phyloP scores from a whole-genome alignment of 169 alveolate genomes.

The Amoebophrya sp. region DNA sequence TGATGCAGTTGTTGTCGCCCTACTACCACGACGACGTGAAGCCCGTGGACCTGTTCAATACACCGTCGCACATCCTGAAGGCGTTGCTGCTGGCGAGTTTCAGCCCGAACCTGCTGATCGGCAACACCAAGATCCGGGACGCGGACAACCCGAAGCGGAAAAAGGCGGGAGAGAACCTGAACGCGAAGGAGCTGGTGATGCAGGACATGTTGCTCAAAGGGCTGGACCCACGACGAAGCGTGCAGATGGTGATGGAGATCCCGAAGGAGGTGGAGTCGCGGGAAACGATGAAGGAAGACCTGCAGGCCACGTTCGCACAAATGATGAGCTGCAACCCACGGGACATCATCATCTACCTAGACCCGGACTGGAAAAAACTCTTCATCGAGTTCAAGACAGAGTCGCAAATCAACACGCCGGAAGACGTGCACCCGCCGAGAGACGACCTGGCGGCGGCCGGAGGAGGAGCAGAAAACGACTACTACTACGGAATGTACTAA shows the following conservation, averaged over 20 bases:
- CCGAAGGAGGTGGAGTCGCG: background rate
- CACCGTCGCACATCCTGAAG: background rate
- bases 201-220: background rate
- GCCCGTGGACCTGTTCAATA: background rate
- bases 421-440: too few relatives aligned
- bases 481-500: too few relatives aligned
- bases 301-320: background rate
- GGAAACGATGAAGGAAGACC: background rate
- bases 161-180: background rate
- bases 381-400: background rate
- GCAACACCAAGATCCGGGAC: background rate
- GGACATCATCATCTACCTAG: background rate
- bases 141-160: background rate
- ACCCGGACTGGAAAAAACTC: background rate
- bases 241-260: background rate
- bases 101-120: background rate
- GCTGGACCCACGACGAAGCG: background rate
- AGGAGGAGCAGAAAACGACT: too few relatives aligned
- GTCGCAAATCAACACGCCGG: background rate
- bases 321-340: background rate
- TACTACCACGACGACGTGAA: background rate
- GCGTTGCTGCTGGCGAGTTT: background rate
- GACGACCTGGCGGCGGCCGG: too few relatives aligned
- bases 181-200: background rate
- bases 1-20: background rate